A percentile compares a stretch with the other conserved stretches of the same genome.
phyloP scores from a whole-genome alignment of 495 filamentous ascomycete genomes.

The Aspergillus olivimuriae region DNA sequence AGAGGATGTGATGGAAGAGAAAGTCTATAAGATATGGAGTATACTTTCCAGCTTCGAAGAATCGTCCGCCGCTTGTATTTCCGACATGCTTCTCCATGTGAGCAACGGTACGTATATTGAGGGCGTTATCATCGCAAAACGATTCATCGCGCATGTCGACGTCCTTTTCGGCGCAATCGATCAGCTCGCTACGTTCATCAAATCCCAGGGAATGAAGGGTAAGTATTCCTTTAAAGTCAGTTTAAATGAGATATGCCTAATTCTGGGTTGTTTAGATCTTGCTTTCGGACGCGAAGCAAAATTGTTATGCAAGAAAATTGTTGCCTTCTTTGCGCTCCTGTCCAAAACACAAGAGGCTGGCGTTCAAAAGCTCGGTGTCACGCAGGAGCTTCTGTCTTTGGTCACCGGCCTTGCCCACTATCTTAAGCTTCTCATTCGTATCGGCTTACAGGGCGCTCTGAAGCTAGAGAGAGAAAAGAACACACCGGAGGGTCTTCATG shows the following conservation, averaged over 20 bases:
- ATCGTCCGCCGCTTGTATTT: conserved; percentile 95
- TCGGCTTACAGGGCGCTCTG: conserved; percentile 88
- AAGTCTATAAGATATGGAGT: conserved; percentile 97
- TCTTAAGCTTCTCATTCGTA: conserved; percentile 94
- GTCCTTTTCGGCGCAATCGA: conserved; percentile 88
- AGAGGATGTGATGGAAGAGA: conserved; percentile 94
- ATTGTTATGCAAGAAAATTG: conserved; percentile 97
- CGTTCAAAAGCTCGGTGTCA: conserved; percentile 82
- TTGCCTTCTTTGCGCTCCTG: conserved; percentile 91
- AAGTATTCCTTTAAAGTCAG: conserved; percentile 23
- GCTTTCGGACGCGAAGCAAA: conserved; percentile 93
- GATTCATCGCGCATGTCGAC: conserved; percentile 94
- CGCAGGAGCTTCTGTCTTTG: conserved; percentile 88
- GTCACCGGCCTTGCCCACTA: conserved; percentile 98
- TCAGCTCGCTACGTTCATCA: conserved; percentile 67
- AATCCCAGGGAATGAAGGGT: conserved; percentile 68
- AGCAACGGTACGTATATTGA: conserved; percentile 97
- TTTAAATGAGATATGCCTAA: too few species aligned
- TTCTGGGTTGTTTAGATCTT: too few species aligned
- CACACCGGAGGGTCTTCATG: conserved; percentile 64
- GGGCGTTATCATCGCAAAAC: conserved; percentile 91
- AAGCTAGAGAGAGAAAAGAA: conserved; percentile 81
- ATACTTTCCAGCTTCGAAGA: conserved; percentile 96
- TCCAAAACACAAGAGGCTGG: conserved; percentile 91
- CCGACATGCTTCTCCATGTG: conserved; percentile 98